A percentile compares a stretch with the other conserved stretches of the same genome.
Evolutionary conservation across 2,329 filamentous ascomycete species (phyloP).

Genomic region (Fusarium setosum): DNA sequence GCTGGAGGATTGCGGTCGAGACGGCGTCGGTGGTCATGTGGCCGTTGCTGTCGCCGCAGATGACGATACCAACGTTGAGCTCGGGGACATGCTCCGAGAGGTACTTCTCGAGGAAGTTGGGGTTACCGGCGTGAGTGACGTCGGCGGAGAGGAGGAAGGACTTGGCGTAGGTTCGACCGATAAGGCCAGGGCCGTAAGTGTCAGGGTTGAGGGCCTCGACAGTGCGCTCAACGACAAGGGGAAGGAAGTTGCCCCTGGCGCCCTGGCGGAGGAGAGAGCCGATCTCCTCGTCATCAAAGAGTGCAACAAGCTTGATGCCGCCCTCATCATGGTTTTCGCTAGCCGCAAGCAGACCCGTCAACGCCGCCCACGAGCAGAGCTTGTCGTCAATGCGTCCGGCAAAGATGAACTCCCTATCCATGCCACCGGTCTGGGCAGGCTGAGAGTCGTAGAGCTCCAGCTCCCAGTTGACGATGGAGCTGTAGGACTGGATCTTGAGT

Average conservation of each 20-base stretch:
- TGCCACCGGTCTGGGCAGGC: constrained; percentile 82
- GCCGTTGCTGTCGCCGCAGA: constrained; percentile 87
- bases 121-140: constrained; percentile 93
- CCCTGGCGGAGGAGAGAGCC: constrained; percentile 92
- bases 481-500: constrained; percentile 77
- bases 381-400: constrained; percentile 97
- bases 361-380: constrained; percentile 92
- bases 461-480: constrained; percentile 92
- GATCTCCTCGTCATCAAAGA: constrained; percentile 98
- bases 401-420: constrained; percentile 95
- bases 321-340: constrained; percentile 66
- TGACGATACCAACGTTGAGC: constrained; percentile 86
- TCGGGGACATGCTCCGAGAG: constrained; percentile 87
- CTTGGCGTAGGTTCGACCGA: constrained; percentile 88
- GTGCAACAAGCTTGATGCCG: constrained; percentile 89
- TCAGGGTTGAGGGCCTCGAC: constrained; percentile 73
- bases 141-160: constrained; percentile 94
- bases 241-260: constrained; percentile 89
- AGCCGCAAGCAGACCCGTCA: constrained; percentile 83
- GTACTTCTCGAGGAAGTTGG: constrained; percentile 89
- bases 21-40: constrained; percentile 97
- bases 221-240: constrained; percentile 82
- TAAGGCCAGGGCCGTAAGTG: constrained; percentile 66
- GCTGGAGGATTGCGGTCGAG: constrained; percentile 82
- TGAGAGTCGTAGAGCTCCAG: constrained; percentile 94